Percentiles rank a stretch among this genome's conserved stretches.
Evolutionary conservation across 2,329 filamentous ascomycete genomes (phyloP).

Genomic region (Tolypocladium inflatum): DNA sequence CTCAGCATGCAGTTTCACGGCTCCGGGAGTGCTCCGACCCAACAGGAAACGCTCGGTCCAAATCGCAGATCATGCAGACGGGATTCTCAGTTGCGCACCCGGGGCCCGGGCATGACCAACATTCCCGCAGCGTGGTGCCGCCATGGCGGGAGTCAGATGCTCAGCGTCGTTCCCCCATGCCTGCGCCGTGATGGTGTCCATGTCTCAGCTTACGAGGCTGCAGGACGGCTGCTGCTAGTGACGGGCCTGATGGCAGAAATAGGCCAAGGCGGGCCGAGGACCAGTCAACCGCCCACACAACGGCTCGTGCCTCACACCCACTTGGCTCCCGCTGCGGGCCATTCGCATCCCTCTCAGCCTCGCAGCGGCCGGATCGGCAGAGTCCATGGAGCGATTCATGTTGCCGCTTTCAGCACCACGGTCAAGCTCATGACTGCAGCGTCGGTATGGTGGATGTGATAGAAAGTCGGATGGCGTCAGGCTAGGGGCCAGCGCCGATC

Average conservation of each 20-base stretch:
- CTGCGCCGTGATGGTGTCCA: constrained; percentile 12
- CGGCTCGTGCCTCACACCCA: constrained; percentile 1
- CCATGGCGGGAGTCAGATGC: constrained; percentile 9
- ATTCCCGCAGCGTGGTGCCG: constrained; percentile 3
- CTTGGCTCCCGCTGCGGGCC: constrained; percentile 2
- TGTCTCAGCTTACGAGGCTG: constrained; percentile 17
- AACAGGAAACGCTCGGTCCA: constrained; percentile 13
- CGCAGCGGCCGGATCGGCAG: background rate
- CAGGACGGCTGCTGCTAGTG: background rate
- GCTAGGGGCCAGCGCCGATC: background rate
- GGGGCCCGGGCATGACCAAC: constrained; percentile 16
- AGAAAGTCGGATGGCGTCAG: background rate
- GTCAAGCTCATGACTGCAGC: background rate
- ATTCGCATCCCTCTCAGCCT: background rate
- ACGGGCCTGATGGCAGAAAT: background rate
- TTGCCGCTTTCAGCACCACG: background rate
- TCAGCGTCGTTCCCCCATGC: background rate
- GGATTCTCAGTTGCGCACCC: constrained; percentile 2
- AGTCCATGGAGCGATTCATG: background rate
- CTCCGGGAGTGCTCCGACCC: constrained; percentile 14
- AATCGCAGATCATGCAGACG: constrained; percentile 18
- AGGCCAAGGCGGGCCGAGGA: background rate
- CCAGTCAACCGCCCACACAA: background rate
- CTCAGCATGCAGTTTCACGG: background rate
- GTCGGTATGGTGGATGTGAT: background rate